These are phyloP conservation scores for Galium porrigens DNA, from an alignment of 305 asterid species.

Conservation along the genomic window DNA sequence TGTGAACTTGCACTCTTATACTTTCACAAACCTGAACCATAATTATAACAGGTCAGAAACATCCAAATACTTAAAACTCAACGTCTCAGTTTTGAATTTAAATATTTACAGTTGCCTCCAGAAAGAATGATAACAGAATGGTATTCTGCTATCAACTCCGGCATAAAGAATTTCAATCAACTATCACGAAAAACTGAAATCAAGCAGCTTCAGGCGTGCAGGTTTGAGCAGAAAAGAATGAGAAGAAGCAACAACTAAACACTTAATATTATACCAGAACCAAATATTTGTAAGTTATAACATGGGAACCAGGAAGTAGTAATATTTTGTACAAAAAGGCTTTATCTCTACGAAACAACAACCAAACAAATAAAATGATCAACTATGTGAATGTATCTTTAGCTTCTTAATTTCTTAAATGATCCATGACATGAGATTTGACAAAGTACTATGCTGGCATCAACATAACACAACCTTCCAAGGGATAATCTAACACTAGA, in stretches of 20 bases:
- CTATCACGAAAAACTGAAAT: background rate
- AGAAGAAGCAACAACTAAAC: background rate
- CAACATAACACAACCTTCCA: background rate
- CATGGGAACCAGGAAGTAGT: background rate
- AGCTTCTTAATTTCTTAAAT: no score
- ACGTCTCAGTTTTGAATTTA: background rate
- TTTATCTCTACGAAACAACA: background rate
- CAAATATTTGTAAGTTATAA: background rate
- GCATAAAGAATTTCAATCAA: background rate
- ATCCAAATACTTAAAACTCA: slow-evolving; percentile 13
- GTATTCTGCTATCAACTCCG: background rate
- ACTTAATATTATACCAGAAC: background rate
- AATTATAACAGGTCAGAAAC: background rate
- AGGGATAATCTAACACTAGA: background rate
- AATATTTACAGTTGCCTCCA: background rate
- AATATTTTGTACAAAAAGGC: background rate
- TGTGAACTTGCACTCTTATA: slow-evolving; percentile 19
- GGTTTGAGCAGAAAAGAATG: background rate
- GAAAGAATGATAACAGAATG: background rate
- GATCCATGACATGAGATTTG: background rate
- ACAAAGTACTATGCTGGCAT: background rate
- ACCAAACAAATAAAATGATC: background rate
- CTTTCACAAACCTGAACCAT: slow-evolving; percentile 25
- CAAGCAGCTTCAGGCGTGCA: background rate
- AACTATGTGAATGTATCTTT: background rate